These are phyloP conservation scores for baker's yeast (Saccharomyces cerevisiae) DNA, from an alignment of 805 yeast genomes.

Conservation along the genomic window DNA sequence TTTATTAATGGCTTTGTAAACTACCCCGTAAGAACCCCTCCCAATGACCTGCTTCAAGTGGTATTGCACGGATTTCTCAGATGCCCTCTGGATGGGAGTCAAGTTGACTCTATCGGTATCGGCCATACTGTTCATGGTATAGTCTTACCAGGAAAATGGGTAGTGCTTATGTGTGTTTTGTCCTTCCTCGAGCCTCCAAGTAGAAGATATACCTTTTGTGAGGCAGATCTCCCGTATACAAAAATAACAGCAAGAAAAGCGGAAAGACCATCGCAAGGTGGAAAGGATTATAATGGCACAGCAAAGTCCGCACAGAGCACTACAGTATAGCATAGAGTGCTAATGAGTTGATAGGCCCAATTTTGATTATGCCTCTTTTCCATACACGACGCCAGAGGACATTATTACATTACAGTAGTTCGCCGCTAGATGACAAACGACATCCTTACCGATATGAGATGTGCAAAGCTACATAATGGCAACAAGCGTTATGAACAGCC, in stretches of 20 bases:
- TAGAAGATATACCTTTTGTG: not conserved
- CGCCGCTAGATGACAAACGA: not conserved
- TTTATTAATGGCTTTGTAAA: conserved; percentile 64
- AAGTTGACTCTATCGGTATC: conserved; percentile 12
- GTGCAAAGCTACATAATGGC: not conserved
- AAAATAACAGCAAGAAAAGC: not conserved
- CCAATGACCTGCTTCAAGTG: conserved; percentile 63
- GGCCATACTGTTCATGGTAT: conserved; percentile 1
- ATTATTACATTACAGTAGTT: not conserved
- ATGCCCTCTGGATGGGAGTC: conserved; percentile 14
- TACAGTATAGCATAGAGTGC: not conserved
- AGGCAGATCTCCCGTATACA: not conserved
- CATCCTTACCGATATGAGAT: not conserved
- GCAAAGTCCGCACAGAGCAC: not conserved
- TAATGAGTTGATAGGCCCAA: not conserved
- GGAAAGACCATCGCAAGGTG: not conserved
- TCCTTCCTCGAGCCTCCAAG: not conserved
- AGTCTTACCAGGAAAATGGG: not conserved
- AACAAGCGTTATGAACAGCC: too few relatives aligned
- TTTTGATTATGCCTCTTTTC: not conserved
- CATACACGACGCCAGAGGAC: not conserved
- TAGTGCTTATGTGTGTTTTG: not conserved
- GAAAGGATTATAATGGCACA: not conserved
- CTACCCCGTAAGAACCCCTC: conserved; percentile 86
- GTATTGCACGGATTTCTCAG: conserved; percentile 28